phyloP scores from a whole-genome alignment of 2,329 filamentous ascomycete species.

The Colletotrichum sublineola region DNA sequence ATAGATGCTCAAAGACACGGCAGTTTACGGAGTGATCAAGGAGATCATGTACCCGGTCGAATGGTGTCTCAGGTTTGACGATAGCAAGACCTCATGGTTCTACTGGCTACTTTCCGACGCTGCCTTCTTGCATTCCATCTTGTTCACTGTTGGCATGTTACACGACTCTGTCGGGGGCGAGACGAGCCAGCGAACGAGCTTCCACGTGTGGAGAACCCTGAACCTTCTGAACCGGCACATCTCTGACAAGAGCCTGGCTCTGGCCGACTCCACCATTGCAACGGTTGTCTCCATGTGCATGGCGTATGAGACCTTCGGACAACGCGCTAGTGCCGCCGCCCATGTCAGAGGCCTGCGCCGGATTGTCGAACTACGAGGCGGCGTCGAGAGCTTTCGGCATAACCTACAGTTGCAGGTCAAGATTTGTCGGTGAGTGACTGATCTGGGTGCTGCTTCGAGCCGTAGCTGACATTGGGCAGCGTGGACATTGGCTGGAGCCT shows the following conservation, averaged over 20 bases:
- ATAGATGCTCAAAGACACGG: neutral
- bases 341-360: conserved; percentile 37
- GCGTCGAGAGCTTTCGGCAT: conserved; percentile 44
- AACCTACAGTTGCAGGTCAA: conserved; percentile 49
- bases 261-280: conserved; percentile 42
- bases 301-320: conserved; percentile 29
- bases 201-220: conserved; percentile 26
- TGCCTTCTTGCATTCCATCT: conserved; percentile 45
- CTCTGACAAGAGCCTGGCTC: conserved; percentile 18
- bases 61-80: conserved; percentile 47
- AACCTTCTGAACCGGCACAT: conserved; percentile 39
- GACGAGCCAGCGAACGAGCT: conserved; percentile 23
- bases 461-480: conserved; percentile 33
- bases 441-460: neutral
- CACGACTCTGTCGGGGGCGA: conserved; percentile 21
- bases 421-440: conserved; percentile 46
- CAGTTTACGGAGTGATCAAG: conserved; percentile 32
- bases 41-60: conserved; percentile 49
- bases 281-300: conserved; percentile 33
- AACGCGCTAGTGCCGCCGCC: conserved; percentile 10
- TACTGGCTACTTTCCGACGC: conserved; percentile 48
- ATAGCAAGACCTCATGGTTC: conserved; percentile 45
- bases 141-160: conserved; percentile 47
- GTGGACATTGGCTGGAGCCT: conserved; percentile 49
- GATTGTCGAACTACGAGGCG: conserved; percentile 48